A percentile compares a stretch with the other conserved stretches of the same genome.
phyloP scores from a whole-genome alignment of 1,284 basidiomycete species.

The Volvariella volvacea region DNA sequence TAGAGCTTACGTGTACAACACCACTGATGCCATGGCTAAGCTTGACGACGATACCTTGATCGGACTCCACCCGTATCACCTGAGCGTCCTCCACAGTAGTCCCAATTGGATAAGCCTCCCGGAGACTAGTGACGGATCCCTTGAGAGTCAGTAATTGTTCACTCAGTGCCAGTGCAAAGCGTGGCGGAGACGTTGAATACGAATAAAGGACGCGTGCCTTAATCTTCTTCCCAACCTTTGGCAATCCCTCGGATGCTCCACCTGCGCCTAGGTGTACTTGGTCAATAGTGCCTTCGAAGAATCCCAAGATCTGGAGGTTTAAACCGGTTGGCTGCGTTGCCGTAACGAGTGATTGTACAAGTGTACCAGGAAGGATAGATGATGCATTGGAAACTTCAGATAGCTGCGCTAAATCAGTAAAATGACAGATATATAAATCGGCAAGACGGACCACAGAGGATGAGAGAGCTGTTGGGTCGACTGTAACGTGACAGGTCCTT shows the following conservation, averaged over 20 bases:
- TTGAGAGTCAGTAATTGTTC: constrained; percentile 66
- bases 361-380: constrained; percentile 81
- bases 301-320: constrained; percentile 88
- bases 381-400: constrained; percentile 75
- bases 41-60: constrained; percentile 75
- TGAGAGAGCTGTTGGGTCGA: constrained; percentile 39
- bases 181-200: constrained; percentile 66
- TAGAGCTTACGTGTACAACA: constrained; percentile 74
- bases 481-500: constrained; percentile 58
- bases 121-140: constrained; percentile 20
- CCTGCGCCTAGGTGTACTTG: constrained; percentile 66
- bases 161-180: constrained; percentile 75
- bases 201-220: constrained; percentile 87
- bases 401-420: constrained; percentile 31
- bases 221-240: constrained; percentile 83
- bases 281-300: constrained; percentile 91
- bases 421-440: constrained; percentile 9
- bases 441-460: constrained; percentile 44
- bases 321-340: constrained; percentile 75
- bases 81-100: constrained; percentile 66
- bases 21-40: constrained; percentile 63
- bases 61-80: constrained; percentile 69
- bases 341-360: constrained; percentile 85
- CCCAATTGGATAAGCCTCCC: constrained; percentile 68
- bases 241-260: constrained; percentile 38